Evolutionary conservation across 495 filamentous ascomycete genomes (phyloP).

Genomic region (Annulohypoxylon maeteangense): DNA sequence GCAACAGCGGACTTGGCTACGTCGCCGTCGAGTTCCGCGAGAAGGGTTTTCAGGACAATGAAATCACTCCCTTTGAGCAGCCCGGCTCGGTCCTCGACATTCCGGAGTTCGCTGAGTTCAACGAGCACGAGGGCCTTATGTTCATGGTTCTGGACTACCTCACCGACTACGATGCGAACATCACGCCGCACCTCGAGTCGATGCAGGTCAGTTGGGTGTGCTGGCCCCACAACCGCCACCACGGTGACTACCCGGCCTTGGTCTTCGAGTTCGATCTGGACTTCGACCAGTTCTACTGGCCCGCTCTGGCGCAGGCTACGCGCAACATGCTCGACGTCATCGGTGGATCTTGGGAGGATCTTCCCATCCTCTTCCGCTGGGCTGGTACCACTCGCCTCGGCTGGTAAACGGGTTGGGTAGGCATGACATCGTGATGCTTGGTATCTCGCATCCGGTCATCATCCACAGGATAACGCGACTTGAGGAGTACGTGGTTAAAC

Average conservation of each 20-base stretch:
- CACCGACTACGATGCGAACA: background rate
- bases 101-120: background rate
- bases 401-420: background rate
- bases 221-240: background rate
- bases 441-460: background rate
- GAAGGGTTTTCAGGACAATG: background rate
- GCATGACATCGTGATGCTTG: background rate
- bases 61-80: background rate
- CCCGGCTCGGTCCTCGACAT: background rate
- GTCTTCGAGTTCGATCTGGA: background rate
- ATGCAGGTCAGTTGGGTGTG: background rate
- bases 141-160: background rate
- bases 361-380: background rate
- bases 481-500: no score
- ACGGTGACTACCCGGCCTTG: background rate
- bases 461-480: background rate
- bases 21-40: constrained; percentile 12
- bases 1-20: background rate
- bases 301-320: background rate
- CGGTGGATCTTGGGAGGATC: background rate
- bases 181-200: background rate
- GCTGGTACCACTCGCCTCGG: background rate
- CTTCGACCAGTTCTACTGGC: background rate
- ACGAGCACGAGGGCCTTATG: background rate
- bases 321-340: background rate